phyloP scores from a whole-genome alignment of 176 grass and related monocot species.

The Eleusine coracana region DNA sequence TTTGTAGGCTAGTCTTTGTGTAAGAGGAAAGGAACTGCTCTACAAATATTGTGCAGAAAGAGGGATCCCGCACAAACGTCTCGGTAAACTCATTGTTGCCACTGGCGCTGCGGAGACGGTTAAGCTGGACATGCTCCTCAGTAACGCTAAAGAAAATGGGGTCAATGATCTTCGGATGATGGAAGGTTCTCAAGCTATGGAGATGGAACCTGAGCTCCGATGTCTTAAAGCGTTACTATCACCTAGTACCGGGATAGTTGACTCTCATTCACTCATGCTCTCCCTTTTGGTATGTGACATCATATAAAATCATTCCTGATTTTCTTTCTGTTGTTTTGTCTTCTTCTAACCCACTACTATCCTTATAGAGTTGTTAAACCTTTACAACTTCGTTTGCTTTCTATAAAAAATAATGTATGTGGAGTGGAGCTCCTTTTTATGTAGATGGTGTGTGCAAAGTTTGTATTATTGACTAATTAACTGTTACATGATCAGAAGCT shows the following conservation, averaged over 20 bases:
- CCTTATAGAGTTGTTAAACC: not conserved
- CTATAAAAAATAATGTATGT: not conserved
- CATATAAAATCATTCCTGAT: not conserved
- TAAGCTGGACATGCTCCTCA: slow-evolving; percentile 71
- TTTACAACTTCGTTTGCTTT: not conserved
- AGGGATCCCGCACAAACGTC: slow-evolving; percentile 74
- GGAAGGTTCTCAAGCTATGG: slow-evolving; percentile 67
- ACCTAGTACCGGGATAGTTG: slow-evolving; percentile 84
- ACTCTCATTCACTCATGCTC: slow-evolving; percentile 90
- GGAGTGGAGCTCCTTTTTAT: not conserved
- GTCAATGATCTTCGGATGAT: slow-evolving; percentile 83
- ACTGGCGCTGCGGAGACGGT: slow-evolving; percentile 67
- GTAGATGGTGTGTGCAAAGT: not conserved
- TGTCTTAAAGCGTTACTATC: slow-evolving; percentile 85
- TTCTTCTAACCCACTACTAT: not conserved
- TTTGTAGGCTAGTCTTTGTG: slow-evolving; percentile 78
- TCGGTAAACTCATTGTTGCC: slow-evolving; percentile 88
- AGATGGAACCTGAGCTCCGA: slow-evolving; percentile 83
- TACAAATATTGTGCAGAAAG: slow-evolving; percentile 84
- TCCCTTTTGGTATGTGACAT: slow-evolving; percentile 76
- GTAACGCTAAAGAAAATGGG: slow-evolving; percentile 61
- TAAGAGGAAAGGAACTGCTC: slow-evolving; percentile 86
- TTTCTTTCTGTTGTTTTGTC: not conserved
- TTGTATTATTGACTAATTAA: not conserved
- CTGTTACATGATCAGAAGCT: not conserved